Percentiles rank a stretch among this genome's conserved stretches.
These are phyloP conservation scores for Tremella mesenterica DNA, from an alignment of 768 basidiomycete species.

Conservation along the genomic window DNA sequence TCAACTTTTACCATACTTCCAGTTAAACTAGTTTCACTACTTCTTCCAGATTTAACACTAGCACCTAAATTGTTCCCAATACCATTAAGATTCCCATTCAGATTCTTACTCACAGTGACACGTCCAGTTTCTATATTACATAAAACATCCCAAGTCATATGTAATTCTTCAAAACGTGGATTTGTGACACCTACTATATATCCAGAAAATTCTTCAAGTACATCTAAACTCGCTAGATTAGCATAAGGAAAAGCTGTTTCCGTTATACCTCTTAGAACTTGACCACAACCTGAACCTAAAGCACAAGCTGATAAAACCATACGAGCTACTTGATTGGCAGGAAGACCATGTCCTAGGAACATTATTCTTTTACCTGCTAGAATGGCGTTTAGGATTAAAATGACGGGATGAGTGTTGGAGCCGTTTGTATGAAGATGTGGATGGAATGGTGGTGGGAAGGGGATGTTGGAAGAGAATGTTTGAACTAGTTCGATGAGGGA, in stretches of 20 bases:
- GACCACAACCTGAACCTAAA: slow-evolving; percentile 81
- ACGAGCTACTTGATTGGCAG: slow-evolving; percentile 80
- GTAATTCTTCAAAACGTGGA: slow-evolving; percentile 81
- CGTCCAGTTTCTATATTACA: slow-evolving; percentile 82
- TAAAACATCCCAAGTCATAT: slow-evolving; percentile 77
- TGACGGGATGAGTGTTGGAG: slow-evolving; percentile 80
- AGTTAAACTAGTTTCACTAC: slow-evolving; percentile 35
- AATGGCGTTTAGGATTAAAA: slow-evolving; percentile 90
- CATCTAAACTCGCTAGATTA: slow-evolving; percentile 68
- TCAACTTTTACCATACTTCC: slow-evolving; percentile 46
- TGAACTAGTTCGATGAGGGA: slow-evolving; percentile 83
- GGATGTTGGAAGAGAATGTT: slow-evolving; percentile 62
- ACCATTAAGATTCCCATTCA: slow-evolving; percentile 40
- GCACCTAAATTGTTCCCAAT: neutral
- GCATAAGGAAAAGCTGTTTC: slow-evolving; percentile 93
- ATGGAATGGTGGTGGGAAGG: slow-evolving; percentile 57
- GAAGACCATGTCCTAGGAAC: slow-evolving; percentile 80
- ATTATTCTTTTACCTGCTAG: slow-evolving; percentile 93
- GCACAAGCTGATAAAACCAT: slow-evolving; percentile 93
- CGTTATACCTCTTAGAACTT: slow-evolving; percentile 68
- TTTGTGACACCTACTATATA: slow-evolving; percentile 97
- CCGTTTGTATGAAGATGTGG: slow-evolving; percentile 93
- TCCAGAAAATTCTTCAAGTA: slow-evolving; percentile 75
- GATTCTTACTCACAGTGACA: slow-evolving; percentile 80
- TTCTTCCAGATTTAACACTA: slow-evolving; percentile 15